Evolutionary conservation across 1,139 yeast species (phyloP).

Genomic region (Geotrichum candidum): DNA sequence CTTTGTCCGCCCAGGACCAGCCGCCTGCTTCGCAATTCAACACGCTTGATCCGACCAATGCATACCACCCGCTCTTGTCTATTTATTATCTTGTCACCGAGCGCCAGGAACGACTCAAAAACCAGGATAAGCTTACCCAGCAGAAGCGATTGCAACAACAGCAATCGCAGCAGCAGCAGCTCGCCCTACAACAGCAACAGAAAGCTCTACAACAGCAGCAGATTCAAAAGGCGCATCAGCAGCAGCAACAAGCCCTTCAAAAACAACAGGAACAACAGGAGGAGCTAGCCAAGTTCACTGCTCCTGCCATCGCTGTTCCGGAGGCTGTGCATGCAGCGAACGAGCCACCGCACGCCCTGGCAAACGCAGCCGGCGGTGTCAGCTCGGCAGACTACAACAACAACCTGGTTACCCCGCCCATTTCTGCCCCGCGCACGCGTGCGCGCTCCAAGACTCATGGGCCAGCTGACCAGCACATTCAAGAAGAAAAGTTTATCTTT

Average conservation of each 20-base stretch:
- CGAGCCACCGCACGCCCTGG: not conserved
- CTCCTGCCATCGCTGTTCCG: constrained; percentile 17
- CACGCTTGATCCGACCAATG: constrained; percentile 72
- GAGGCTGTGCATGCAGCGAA: constrained; percentile 17
- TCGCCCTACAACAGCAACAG: constrained; percentile 3
- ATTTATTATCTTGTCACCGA: constrained; percentile 84
- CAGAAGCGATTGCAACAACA: constrained; percentile 17
- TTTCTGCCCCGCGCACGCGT: constrained; percentile 19
- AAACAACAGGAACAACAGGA: constrained; percentile 5
- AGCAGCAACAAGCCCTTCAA: constrained; percentile 1
- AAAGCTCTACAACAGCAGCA: constrained; percentile 17
- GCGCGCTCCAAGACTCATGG: constrained; percentile 29
- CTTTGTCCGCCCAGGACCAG: not conserved
- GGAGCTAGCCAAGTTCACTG: constrained; percentile 11
- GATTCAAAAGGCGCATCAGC: constrained; percentile 21
- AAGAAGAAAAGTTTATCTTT: constrained; percentile 15
- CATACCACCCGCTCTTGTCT: constrained; percentile 83
- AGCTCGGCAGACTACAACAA: not conserved
- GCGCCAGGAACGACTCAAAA: constrained; percentile 50
- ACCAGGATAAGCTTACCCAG: constrained; percentile 21
- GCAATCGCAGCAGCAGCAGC: constrained; percentile 18
- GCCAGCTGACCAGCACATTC: constrained; percentile 18
- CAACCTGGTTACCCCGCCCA: constrained; percentile 17
- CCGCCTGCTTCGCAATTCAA: not conserved
- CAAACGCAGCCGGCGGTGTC: not conserved